These are phyloP conservation scores for Incumbomyces lentus DNA, from an alignment of 2,329 filamentous ascomycete genomes.

Conservation along the genomic window DNA sequence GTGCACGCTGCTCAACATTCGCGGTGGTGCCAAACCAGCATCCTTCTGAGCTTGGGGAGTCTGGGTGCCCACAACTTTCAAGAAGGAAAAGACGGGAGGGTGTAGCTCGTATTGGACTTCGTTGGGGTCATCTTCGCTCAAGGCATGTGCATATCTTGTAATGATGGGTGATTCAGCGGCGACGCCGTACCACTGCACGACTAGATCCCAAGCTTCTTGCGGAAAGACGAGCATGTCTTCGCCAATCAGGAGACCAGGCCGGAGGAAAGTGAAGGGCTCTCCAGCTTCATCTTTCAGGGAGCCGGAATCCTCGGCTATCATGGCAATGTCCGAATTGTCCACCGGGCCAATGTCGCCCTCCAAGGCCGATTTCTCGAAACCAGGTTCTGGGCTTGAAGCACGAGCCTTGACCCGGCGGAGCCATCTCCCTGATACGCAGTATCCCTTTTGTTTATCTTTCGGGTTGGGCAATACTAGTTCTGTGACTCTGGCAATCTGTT, in stretches of 20 bases:
- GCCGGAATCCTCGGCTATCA: constrained; percentile 40
- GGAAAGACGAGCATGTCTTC: constrained; percentile 71
- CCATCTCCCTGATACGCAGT: constrained; percentile 71
- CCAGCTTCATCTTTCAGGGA: constrained; percentile 36
- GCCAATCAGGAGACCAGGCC: constrained; percentile 51
- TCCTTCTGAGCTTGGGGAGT: constrained; percentile 52
- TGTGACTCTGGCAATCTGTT: constrained; percentile 65
- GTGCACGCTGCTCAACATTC: constrained; percentile 60
- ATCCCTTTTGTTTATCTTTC: constrained; percentile 50
- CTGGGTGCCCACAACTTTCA: constrained; percentile 60
- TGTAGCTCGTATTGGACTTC: constrained; percentile 75
- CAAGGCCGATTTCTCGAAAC: constrained; percentile 48
- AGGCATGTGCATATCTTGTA: constrained; percentile 67
- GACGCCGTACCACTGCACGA: constrained; percentile 74
- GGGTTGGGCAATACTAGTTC: constrained; percentile 45
- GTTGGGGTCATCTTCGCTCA: constrained; percentile 40
- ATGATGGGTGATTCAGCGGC: constrained; percentile 61
- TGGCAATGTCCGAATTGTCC: constrained; percentile 75
- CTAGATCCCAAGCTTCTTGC: constrained; percentile 67
- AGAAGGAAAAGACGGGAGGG: constrained; percentile 73
- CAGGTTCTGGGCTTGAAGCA: constrained; percentile 47
- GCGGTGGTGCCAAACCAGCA: constrained; percentile 50
- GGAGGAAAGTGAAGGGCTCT: constrained; percentile 59
- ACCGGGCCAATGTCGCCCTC: constrained; percentile 65
- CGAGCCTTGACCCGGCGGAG: constrained; percentile 61